Conservation (phyloP, 805 yeast species). For the Blastobotrys chiropterorum region DNA sequence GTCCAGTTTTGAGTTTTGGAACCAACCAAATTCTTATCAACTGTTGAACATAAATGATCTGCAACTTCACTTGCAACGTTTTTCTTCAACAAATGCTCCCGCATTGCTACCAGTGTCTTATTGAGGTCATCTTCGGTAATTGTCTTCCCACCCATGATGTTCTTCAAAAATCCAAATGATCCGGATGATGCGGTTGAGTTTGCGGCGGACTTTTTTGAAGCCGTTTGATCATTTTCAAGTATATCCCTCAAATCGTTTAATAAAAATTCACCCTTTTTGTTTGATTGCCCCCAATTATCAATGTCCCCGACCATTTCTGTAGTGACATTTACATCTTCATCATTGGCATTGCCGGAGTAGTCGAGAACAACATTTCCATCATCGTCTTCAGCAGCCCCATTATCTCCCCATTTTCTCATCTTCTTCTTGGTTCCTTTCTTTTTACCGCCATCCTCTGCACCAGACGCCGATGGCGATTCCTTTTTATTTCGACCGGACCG, state of each 20-base stretch:
- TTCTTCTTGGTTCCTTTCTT: conserved; percentile 33
- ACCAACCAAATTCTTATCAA: conserved; percentile 63
- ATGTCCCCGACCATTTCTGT: conserved; percentile 24
- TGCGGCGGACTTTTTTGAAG: not conserved
- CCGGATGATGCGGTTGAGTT: conserved; percentile 1
- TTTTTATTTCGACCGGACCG: not conserved
- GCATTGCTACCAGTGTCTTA: conserved; percentile 57
- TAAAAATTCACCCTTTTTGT: conserved; percentile 53
- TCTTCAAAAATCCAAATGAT: conserved; percentile 49
- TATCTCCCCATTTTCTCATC: conserved; percentile 60
- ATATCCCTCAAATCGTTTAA: conserved; percentile 57
- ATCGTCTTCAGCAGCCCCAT: conserved; percentile 48
- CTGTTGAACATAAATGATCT: conserved; percentile 57
- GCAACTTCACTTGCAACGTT: conserved; percentile 93
- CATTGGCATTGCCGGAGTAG: conserved; percentile 39
- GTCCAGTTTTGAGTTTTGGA: conserved; percentile 70
- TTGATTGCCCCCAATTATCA: conserved; percentile 37
- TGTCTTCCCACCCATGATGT: conserved; percentile 62
- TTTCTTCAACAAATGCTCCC: conserved; percentile 72
- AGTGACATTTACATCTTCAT: conserved; percentile 14
- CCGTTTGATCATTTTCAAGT: conserved; percentile 32
- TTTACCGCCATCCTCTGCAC: conserved; percentile 12
- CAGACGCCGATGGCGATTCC: not conserved
- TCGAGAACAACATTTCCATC: conserved; percentile 43
- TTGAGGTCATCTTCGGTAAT: conserved; percentile 58